Evolutionary conservation across 2,329 filamentous ascomycete genomes (phyloP), one percentile per base, ranked within the genome.

Genomic region (Capronia americana): DNA sequence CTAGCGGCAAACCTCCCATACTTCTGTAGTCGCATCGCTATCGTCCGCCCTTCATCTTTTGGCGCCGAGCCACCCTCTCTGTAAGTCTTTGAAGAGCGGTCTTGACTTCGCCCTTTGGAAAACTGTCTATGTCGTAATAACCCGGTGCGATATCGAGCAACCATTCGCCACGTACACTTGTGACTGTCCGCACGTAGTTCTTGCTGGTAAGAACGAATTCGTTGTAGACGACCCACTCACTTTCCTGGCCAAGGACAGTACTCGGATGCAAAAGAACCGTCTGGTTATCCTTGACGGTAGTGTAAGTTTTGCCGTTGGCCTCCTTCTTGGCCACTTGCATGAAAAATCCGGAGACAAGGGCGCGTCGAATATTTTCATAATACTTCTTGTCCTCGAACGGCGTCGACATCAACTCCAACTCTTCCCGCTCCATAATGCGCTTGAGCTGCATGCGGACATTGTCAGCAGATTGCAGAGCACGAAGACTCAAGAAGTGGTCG

Each of bases 291-390:
- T 98, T 99, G 77, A 99, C 90, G 1, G 95, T 99, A 70, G 90
- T 88, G 81, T 99, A 99, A 50, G 92, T 87, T 84, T 98, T 98
- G 75, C 92, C 91, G 32, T 87, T 89, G 59, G 87, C 88, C 75
- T 98, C 93, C 77, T 91, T 92, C 88, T 96, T 97, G 66, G 95
- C 96, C 24, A 98, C 92, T 78, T 99, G 95, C 95, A 99, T 99
- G 85, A 99, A 99, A 85, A 99, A 99, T 38, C 96, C 95, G 0
- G 93, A 87, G 12, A 97, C 90, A 14, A 99, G 86, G 8, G 95
- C 94, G 44, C 93, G 89, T 53, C 94, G 91, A 74, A 99, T 99
- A 79, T 99, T 99, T 78, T 88, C 92, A 80, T 98, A 99, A 83
- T 99, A 99, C 76, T 96, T 92, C 84, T 96, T 97, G 81, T 98